Evolutionary conservation across 331 rosid species (phyloP), one percentile per base, ranked within the genome.

Genomic region (Quercus lobata): DNA sequence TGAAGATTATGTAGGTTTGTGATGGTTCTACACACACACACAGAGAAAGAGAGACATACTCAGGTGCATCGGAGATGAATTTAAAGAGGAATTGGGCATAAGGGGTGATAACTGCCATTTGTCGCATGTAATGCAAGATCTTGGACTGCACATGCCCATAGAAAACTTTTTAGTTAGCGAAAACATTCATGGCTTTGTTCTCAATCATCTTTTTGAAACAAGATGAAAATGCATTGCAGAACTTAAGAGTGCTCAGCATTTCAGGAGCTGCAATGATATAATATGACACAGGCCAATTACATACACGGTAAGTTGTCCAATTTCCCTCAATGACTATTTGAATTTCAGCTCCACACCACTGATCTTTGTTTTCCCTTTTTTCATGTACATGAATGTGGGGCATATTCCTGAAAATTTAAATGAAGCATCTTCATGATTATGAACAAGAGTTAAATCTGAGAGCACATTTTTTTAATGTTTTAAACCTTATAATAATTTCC

Each of bases 241-340:
- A 68, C 27, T 19, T 68, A 18, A 7, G 3, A 68, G 72, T 1
- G 52, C 18, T 17, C 18, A 6, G 72, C 24, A 68, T 2, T 34
- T 57, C 41, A 70, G 71, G 30, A 85, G 35, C 56, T 62, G 72
- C 74, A 58, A 78, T 58, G 44, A 74, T 72, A 37, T 24, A 71
- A 69, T 46, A 54, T 76, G 71, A 34, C 58, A 44, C 60, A 75
- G 57, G 80, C 34, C 41, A 63, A 55, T 76, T 63, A 80, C 78
- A 73, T 90, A 95, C 98, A 55, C 98, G 97, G 83, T 95, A 95
- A 29, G 97, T 95, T 77, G 98, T 90, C 98, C 98, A 95, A 61
- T 95, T 95, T 62, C 99, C 99, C 84, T 92, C 99, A 75, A 95
- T 95, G 70, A 95, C 99, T 80, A 95, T 97, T 93, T 95, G 97